phyloP scores from a whole-genome alignment of 768 basidiomycete species.

The Lactifluus echinatus region DNA sequence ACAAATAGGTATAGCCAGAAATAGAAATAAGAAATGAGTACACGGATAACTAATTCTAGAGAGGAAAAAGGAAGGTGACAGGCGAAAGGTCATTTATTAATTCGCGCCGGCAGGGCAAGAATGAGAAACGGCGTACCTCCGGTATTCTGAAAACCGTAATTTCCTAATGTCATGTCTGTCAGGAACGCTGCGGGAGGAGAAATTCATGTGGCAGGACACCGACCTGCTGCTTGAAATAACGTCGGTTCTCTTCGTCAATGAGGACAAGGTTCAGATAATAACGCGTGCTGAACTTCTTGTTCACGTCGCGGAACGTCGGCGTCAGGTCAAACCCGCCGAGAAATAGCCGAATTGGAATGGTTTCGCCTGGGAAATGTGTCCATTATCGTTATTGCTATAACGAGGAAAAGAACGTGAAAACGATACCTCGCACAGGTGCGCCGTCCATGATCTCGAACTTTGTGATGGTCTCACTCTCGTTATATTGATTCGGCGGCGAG shows the following conservation, averaged over 20 bases:
- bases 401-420: not conserved
- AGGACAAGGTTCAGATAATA: slow-evolving; percentile 97
- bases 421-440: slow-evolving; percentile 84
- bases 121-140: slow-evolving; percentile 41
- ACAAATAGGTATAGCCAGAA: slow-evolving; percentile 9
- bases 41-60: slow-evolving; percentile 12
- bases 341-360: slow-evolving; percentile 96
- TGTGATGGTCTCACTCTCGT: slow-evolving; percentile 97
- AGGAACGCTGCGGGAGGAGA: not conserved
- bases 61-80: too few species aligned
- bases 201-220: slow-evolving; percentile 6
- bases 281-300: slow-evolving; percentile 96
- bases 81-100: not conserved
- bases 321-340: slow-evolving; percentile 97
- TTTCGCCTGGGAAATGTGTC: slow-evolving; percentile 58
- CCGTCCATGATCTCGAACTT: slow-evolving; percentile 99
- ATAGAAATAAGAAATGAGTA: slow-evolving; percentile 3
- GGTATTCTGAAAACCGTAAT: slow-evolving; percentile 89
- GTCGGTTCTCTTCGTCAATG: slow-evolving; percentile 95
- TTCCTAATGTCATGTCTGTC: slow-evolving; percentile 37
- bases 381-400: not conserved
- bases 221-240: slow-evolving; percentile 97
- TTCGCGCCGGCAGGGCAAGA: too few species aligned
- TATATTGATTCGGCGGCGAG: slow-evolving; percentile 97
- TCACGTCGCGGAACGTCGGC: slow-evolving; percentile 97